Evolutionary conservation across 306 rosid species (phyloP).

Genomic region (Castanea crenata): DNA sequence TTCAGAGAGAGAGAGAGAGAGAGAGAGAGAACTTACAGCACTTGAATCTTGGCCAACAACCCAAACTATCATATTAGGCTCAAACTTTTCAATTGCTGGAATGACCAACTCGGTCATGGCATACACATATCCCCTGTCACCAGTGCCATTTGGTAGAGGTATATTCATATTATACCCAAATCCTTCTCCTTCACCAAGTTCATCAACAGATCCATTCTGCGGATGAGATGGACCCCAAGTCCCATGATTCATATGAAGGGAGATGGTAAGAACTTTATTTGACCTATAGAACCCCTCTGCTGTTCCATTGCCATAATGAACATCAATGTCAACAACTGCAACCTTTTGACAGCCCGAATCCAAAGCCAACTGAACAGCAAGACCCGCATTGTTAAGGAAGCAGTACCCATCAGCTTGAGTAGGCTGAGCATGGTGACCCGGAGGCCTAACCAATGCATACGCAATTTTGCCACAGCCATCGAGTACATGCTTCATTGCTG

Average conservation of each 20-base stretch:
- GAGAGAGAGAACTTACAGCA: conserved; percentile 64
- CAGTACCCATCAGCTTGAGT: conserved; percentile 91
- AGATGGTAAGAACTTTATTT: conserved; percentile 71
- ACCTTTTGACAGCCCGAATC: conserved; percentile 66
- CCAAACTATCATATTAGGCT: conserved; percentile 70
- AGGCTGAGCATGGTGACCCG: conserved; percentile 98
- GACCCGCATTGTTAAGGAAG: conserved; percentile 88
- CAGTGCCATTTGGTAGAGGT: conserved; percentile 92
- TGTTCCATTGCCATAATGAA: conserved; percentile 93
- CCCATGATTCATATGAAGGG: conserved; percentile 97
- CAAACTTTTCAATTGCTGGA: conserved; percentile 66
- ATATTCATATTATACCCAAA: conserved; percentile 82
- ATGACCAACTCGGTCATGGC: conserved; percentile 67
- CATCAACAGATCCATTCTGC: conserved; percentile 69
- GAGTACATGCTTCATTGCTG: conserved; percentile 77
- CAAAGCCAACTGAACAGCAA: conserved; percentile 68
- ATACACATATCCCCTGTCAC: conserved; percentile 60
- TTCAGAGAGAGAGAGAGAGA: background rate
- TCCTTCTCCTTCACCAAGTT: conserved; percentile 76
- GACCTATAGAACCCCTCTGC: conserved; percentile 85
- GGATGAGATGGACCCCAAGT: conserved; percentile 90
- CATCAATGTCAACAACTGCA: conserved; percentile 82
- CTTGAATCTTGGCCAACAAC: conserved; percentile 85
- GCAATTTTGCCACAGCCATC: conserved; percentile 64
- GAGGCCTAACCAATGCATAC: conserved; percentile 94